A percentile compares a stretch with the other conserved stretches of the same genome.
Conservation (phyloP, 2,329 filamentous ascomycete genomes). For the Colletotrichum magnum region DNA sequence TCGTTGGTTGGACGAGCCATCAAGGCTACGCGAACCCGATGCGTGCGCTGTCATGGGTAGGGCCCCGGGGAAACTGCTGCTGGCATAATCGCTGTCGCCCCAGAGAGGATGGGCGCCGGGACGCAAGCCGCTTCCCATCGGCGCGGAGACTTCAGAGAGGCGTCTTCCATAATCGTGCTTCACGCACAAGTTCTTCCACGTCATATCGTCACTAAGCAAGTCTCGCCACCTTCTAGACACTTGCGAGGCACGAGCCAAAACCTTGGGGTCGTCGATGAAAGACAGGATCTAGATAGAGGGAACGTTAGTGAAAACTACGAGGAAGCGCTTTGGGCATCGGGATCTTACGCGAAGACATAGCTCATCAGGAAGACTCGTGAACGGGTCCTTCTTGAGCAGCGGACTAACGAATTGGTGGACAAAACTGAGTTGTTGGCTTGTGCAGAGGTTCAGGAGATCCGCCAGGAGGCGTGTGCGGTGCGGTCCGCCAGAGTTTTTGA, state of each 20-base stretch:
- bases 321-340: too few species aligned
- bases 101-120: constrained; percentile 33
- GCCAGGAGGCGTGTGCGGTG: constrained; percentile 87
- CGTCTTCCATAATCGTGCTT: constrained; percentile 88
- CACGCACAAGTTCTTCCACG: constrained; percentile 97
- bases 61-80: constrained; percentile 62
- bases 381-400: constrained; percentile 94
- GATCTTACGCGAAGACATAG: constrained; percentile 84
- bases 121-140: constrained; percentile 27
- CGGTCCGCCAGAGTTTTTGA: constrained; percentile 80
- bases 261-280: constrained; percentile 97
- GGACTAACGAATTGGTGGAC: constrained; percentile 97
- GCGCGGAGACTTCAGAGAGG: constrained; percentile 62
- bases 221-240: constrained; percentile 97
- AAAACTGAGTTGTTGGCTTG: constrained; percentile 94
- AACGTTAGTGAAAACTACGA: not conserved
- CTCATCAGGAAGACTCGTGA: constrained; percentile 92
- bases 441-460: constrained; percentile 92
- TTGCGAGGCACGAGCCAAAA: constrained; percentile 91
- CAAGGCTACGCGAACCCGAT: constrained; percentile 67
- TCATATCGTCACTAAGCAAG: constrained; percentile 94
- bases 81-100: constrained; percentile 45
- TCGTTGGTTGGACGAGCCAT: constrained; percentile 63
- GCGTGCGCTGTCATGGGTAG: constrained; percentile 53
- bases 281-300: constrained; percentile 79